phyloP scores from a whole-genome alignment of 1,139 yeast species.

The Zygosaccharomyces sapae region DNA sequence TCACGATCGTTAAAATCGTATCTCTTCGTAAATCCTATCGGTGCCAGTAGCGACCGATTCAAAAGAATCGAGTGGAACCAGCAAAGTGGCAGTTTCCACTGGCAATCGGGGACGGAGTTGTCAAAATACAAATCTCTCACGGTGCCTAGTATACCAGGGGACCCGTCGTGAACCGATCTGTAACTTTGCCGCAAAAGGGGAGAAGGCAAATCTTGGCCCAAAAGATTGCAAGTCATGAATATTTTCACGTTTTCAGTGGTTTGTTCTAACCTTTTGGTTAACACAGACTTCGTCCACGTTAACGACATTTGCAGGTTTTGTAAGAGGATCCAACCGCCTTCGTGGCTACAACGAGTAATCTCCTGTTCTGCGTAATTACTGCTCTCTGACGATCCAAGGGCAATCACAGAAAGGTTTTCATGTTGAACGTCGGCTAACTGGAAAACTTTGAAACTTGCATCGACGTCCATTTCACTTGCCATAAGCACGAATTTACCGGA shows the following conservation, averaged over 20 bases:
- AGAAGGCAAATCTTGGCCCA: constrained; percentile 43
- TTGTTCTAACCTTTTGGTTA: constrained; percentile 17
- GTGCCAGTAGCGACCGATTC: constrained; percentile 57
- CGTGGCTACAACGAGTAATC: constrained; percentile 43
- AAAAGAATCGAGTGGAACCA: constrained; percentile 69
- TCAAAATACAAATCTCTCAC: constrained; percentile 42
- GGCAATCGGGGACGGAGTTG: constrained; percentile 43
- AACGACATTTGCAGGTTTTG: constrained; percentile 77
- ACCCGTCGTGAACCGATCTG: constrained; percentile 44
- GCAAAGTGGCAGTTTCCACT: constrained; percentile 51
- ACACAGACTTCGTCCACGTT: constrained; percentile 49
- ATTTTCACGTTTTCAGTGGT: constrained; percentile 15
- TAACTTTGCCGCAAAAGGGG: constrained; percentile 42
- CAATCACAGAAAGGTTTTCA: constrained; percentile 43
- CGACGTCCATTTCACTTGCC: constrained; percentile 60
- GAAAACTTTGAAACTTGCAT: constrained; percentile 57
- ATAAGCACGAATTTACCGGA: constrained; percentile 40
- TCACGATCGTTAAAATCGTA: constrained; percentile 80
- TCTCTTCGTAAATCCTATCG: constrained; percentile 55
- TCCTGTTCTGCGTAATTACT: constrained; percentile 51
- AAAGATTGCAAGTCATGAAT: constrained; percentile 27
- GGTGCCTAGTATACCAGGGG: constrained; percentile 54
- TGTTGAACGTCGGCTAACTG: constrained; percentile 39
- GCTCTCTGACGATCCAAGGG: constrained; percentile 81
- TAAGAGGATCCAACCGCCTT: constrained; percentile 64